Percentiles rank a stretch among this genome's conserved stretches.
phyloP scores from a whole-genome alignment of 2,329 filamentous ascomycete species.

The Berkeleyomyces basicola region DNA sequence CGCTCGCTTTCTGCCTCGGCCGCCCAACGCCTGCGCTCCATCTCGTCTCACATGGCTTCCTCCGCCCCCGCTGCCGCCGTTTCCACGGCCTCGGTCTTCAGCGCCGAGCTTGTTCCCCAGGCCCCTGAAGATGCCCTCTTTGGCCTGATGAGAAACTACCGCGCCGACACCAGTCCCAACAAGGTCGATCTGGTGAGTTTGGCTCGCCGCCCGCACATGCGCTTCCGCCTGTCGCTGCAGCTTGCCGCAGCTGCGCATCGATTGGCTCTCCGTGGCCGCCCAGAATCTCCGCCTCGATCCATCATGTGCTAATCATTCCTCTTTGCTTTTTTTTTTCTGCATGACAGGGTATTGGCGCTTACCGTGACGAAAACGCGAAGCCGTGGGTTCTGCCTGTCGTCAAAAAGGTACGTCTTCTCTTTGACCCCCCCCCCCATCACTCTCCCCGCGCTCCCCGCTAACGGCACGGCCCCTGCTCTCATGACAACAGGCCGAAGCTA shows the following conservation, averaged over 20 bases:
- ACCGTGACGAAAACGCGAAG: slow-evolving; percentile 87
- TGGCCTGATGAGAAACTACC: slow-evolving; percentile 76
- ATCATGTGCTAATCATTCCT: not conserved
- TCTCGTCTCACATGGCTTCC: slow-evolving; percentile 42
- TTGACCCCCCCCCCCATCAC: not conserved
- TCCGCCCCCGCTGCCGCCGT: slow-evolving; percentile 13
- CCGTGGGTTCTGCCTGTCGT: slow-evolving; percentile 95
- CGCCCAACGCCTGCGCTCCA: slow-evolving; percentile 37
- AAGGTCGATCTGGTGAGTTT: slow-evolving; percentile 77
- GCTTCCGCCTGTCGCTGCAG: no score
- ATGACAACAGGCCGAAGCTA: slow-evolving; percentile 59
- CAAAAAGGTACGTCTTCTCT: slow-evolving; percentile 54
- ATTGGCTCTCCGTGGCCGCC: not conserved
- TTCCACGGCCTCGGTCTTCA: slow-evolving; percentile 45
- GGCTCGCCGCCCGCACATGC: no score
- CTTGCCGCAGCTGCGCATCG: not conserved
- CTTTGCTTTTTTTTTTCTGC: not conserved
- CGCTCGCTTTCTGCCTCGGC: slow-evolving; percentile 28
- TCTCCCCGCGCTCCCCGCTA: not conserved
- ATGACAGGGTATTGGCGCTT: slow-evolving; percentile 65
- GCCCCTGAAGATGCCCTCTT: slow-evolving; percentile 93
- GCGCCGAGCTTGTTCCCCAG: slow-evolving; percentile 61
- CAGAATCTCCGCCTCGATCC: not conserved
- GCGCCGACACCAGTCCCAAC: slow-evolving; percentile 55
- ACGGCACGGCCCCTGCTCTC: not conserved